Base-by-base conservation (phyloP, 1,139 yeast species). In the Geotrichum macrosporum region DNA sequence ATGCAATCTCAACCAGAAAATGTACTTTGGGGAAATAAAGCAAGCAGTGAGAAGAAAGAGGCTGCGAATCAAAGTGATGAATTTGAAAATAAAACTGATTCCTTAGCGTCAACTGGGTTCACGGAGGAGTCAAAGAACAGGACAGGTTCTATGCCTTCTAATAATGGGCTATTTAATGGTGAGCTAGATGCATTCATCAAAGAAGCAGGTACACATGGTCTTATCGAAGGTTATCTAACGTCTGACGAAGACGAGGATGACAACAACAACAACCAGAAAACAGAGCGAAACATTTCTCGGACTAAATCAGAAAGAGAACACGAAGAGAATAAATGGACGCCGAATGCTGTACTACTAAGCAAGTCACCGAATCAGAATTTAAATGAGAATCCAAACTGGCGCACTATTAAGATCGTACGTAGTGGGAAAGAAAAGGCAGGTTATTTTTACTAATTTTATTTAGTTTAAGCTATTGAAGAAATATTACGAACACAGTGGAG, bases 401-500 rank as follows among this genome's bases (percentile, higher is more conserved):
- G 52, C 24, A 58, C 74, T 1, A 66, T 75, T 5, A 57, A 62
- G 2, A 57, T 67, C 1, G 62, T 78, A 26, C 55, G 41, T 27
- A 6, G n/a, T 19, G 24, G 10, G 3, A 24, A 13, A n/a, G 3
- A 9, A 3, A 9, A 21, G 13, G 32, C 24, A 20, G 15, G 16
- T n/a, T n/a, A 10, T 26, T 18, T 32, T 36, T 15, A 36, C 40
- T 15, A 36, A n/a, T n/a, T n/a, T n/a, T n/a, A 5, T 31, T n/a
- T 24, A 37, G 41, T 37, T 37, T 16, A 37, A 63, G 4, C 60
- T 64, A 41, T 58, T 77, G 58, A 66, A 68, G n/a, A 57, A 63
- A 9, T 67, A 70, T 39, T 68, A 74, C 47, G 58, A 63, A 34
- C 55, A 63, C 0, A 62, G 64, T 40, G 75, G 76, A 3, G 76